Percentiles rank a stretch among this genome's conserved stretches.
These are phyloP conservation scores for Wickerhamomyces canadensis DNA, from an alignment of 805 yeast genomes.

Conservation along the genomic window DNA sequence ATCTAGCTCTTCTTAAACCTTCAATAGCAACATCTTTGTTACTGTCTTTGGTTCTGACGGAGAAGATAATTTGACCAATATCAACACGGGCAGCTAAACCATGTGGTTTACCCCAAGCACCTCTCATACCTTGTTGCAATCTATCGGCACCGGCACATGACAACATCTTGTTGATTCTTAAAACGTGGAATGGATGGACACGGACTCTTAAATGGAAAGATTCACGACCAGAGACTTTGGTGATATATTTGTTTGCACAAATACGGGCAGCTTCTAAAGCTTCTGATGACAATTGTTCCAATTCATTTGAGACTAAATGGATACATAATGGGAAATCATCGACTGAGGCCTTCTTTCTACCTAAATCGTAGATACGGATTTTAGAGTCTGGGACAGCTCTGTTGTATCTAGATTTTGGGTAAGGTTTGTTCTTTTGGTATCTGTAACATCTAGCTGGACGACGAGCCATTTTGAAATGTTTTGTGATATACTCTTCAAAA, in stretches of 20 bases:
- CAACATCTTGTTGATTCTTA: conserved; percentile 99
- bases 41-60: conserved; percentile 96
- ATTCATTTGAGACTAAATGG: conserved; percentile 98
- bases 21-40: conserved; percentile 97
- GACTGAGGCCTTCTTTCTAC: conserved; percentile 99
- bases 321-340: conserved; percentile 98
- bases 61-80: conserved; percentile 97
- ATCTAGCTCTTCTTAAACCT: conserved; percentile 99
- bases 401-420: conserved; percentile 99
- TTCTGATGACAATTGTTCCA: conserved; percentile 98
- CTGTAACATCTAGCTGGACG: conserved; percentile 99
- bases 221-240: conserved; percentile 97
- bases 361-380: conserved; percentile 98
- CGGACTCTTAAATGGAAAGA: conserved; percentile 99
- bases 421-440: conserved; percentile 99
- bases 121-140: conserved; percentile 99
- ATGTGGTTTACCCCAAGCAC: conserved; percentile 99
- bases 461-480: conserved; percentile 89
- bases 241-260: conserved; percentile 99
- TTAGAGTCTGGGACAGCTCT: conserved; percentile 99
- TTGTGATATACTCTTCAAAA: conserved; percentile 1
- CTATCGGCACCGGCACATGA: conserved; percentile 99
- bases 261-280: conserved; percentile 99
- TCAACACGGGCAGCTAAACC: conserved; percentile 99
- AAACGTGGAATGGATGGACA: conserved; percentile 99